phyloP scores from a whole-genome alignment of 2,329 filamentous ascomycete species.

The Epichloe festucae region DNA sequence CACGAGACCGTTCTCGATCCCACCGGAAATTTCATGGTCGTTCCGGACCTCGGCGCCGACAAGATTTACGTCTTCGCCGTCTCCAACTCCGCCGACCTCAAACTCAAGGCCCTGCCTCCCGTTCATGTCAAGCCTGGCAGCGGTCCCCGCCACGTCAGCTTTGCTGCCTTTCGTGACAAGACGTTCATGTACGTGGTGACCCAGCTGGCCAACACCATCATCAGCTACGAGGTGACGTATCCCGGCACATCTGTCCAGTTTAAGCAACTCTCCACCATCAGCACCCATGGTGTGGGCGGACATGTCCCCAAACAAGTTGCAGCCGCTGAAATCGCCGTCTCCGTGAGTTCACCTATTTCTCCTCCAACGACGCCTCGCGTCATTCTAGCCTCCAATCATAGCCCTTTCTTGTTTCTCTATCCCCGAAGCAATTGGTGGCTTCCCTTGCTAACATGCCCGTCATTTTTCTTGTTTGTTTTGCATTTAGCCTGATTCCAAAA shows the following conservation, averaged over 20 bases:
- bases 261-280: constrained; percentile 31
- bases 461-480: neutral
- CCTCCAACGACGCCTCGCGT: no score
- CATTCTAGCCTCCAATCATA: neutral
- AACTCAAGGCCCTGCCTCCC: constrained; percentile 26
- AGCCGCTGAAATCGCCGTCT: constrained; percentile 44
- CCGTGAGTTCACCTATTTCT: constrained; percentile 31
- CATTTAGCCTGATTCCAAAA: constrained; percentile 42
- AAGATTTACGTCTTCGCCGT: constrained; percentile 44
- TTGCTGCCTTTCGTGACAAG: constrained; percentile 30
- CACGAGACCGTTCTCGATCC: constrained; percentile 55
- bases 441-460: neutral
- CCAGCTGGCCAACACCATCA: constrained; percentile 46
- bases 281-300: constrained; percentile 32
- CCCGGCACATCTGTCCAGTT: constrained; percentile 28
- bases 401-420: neutral
- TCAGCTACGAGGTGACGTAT: constrained; percentile 44
- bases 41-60: constrained; percentile 55
- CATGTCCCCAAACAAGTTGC: constrained; percentile 27
- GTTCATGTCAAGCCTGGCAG: constrained; percentile 35
- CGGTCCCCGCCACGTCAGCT: constrained; percentile 54
- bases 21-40: constrained; percentile 46
- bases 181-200: constrained; percentile 48
- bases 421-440: neutral
- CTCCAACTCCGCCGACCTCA: constrained; percentile 23